Conservation (phyloP, 2,329 filamentous ascomycete species). For the Claviceps cyperi region DNA sequence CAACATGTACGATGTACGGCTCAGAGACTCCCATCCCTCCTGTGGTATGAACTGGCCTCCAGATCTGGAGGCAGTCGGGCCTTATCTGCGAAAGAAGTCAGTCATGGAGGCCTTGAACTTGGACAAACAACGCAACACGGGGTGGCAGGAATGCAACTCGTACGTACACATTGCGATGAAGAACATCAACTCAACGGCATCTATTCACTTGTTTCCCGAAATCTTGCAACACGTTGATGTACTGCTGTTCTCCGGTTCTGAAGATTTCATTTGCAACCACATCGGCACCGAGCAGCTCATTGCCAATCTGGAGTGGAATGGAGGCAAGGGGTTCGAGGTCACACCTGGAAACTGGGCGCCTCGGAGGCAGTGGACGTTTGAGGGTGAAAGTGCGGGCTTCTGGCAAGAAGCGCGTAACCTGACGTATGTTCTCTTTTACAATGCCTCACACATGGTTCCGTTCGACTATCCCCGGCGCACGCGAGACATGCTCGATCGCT, state of each 20-base stretch:
- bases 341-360: slow-evolving; percentile 81
- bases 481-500: slow-evolving; percentile 93
- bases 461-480: slow-evolving; percentile 79
- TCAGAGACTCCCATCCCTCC: slow-evolving; percentile 63
- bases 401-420: slow-evolving; percentile 92
- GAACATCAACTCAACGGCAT: slow-evolving; percentile 55
- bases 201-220: slow-evolving; percentile 60
- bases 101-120: slow-evolving; percentile 73
- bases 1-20: slow-evolving; percentile 96
- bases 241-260: slow-evolving; percentile 80
- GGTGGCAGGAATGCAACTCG: slow-evolving; percentile 84
- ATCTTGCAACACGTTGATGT: slow-evolving; percentile 65
- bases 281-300: slow-evolving; percentile 86
- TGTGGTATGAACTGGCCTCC: slow-evolving; percentile 98
- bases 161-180: slow-evolving; percentile 60
- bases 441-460: slow-evolving; percentile 95
- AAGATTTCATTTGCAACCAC: slow-evolving; percentile 96
- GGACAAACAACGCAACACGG: slow-evolving; percentile 64
- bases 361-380: slow-evolving; percentile 87
- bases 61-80: slow-evolving; percentile 61
- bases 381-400: slow-evolving; percentile 73
- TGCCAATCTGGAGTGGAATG: slow-evolving; percentile 81
- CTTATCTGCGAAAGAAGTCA: slow-evolving; percentile 72
- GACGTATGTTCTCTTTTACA: slow-evolving; percentile 90
- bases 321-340: slow-evolving; percentile 78